Conservation (phyloP, 345 rosid genomes). For the Citrus maxima region DNA sequence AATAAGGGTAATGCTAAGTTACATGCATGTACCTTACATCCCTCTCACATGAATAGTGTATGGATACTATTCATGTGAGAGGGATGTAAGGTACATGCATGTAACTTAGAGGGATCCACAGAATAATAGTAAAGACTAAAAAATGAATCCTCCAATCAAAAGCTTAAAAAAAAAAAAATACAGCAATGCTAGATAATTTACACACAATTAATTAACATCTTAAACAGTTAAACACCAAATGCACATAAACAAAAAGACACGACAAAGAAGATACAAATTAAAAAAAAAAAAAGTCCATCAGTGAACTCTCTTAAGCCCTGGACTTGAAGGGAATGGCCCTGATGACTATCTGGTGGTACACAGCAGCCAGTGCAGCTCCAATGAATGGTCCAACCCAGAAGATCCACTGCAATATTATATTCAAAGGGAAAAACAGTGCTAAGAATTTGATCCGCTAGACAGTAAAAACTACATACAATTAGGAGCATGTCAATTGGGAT, state of each 20-base stretch:
- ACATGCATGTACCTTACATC: too few species aligned
- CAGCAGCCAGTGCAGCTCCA: constrained; percentile 75
- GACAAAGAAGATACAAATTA: background rate
- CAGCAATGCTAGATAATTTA: constrained; percentile 23
- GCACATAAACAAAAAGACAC: background rate
- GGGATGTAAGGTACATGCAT: too few species aligned
- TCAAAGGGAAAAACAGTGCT: background rate
- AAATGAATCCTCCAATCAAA: constrained; percentile 23
- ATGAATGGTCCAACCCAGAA: constrained; percentile 81
- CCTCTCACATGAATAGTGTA: too few species aligned
- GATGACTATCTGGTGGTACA: constrained; percentile 67
- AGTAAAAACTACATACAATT: background rate
- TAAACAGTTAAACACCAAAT: background rate
- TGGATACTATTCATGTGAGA: too few species aligned
- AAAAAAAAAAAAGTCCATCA: background rate
- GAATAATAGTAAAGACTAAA: background rate
- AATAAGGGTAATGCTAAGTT: too few species aligned
- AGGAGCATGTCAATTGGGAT: background rate
- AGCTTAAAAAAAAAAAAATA: background rate
- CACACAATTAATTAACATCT: constrained; percentile 28
- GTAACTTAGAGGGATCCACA: too few species aligned
- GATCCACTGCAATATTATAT: constrained; percentile 44
- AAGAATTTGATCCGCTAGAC: background rate
- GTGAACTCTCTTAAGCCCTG: constrained; percentile 28
- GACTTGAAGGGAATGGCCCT: constrained; percentile 72